phyloP scores from a whole-genome alignment of 2,329 filamentous ascomycete species.

The Didymella keratinophila region DNA sequence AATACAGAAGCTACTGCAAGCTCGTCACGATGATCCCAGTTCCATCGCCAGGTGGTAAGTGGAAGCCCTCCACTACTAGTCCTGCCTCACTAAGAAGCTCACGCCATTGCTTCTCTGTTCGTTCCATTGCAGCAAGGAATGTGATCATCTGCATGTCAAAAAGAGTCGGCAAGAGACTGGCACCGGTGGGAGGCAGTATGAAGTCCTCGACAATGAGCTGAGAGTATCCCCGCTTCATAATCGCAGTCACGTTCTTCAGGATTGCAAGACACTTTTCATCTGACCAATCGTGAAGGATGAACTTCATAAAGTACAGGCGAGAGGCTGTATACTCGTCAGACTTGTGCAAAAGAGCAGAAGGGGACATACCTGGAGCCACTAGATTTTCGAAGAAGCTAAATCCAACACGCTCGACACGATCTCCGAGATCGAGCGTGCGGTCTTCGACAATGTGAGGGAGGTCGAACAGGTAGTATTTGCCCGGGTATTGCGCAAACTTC shows the following conservation, averaged over 20 bases:
- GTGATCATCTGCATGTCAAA: conserved; percentile 20
- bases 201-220: conserved; percentile 22
- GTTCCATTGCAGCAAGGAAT: conserved; percentile 10
- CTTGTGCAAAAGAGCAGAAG: not conserved
- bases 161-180: conserved; percentile 5
- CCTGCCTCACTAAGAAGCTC: conserved; percentile 2
- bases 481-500: not conserved
- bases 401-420: conserved; percentile 17
- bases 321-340: not conserved
- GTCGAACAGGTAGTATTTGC: conserved; percentile 2
- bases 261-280: conserved; percentile 17
- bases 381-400: conserved; percentile 36
- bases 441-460: not conserved
- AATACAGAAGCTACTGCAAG: not conserved
- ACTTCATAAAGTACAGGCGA: conserved; percentile 21
- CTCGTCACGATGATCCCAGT: not conserved
- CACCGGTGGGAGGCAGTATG: conserved; percentile 9
- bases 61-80: not conserved
- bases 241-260: conserved; percentile 13
- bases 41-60: not conserved
- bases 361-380: conserved; percentile 1
- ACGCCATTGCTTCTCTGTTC: conserved; percentile 13
- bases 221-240: conserved; percentile 21
- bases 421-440: conserved; percentile 7
- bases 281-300: conserved; percentile 18